Percentiles rank a stretch among this genome's conserved stretches.
Evolutionary conservation across 176 grass and related monocot genomes (phyloP).

Genomic region (Oryza glumipatula): DNA sequence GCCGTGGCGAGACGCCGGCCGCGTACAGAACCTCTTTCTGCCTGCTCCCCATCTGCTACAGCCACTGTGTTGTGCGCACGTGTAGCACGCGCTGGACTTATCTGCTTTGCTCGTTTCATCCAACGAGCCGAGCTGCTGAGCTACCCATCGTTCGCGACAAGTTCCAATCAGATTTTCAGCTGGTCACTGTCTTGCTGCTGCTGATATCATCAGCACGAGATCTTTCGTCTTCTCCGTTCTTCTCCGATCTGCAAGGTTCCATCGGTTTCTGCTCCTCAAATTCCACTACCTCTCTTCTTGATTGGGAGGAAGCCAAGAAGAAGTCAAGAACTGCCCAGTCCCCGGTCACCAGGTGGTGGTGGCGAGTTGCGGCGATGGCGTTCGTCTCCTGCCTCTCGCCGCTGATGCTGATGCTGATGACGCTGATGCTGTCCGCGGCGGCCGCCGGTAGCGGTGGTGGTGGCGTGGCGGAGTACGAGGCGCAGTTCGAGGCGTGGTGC

Average conservation of each 20-base stretch:
- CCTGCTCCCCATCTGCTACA: background rate
- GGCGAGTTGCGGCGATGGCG: background rate
- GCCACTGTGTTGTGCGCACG: conserved; percentile 12
- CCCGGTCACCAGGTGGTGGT: background rate
- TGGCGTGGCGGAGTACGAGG: conserved; percentile 38
- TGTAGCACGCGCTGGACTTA: conserved; percentile 3
- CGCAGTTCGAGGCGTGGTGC: conserved; percentile 78
- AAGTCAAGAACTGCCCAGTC: background rate
- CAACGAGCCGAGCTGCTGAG: background rate
- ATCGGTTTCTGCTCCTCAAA: conserved; percentile 8
- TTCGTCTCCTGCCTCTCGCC: conserved; percentile 17
- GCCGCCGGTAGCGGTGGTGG: background rate
- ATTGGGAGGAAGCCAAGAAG: background rate
- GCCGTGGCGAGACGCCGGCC: background rate
- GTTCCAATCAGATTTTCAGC: background rate
- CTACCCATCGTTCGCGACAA: background rate
- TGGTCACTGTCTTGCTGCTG: background rate
- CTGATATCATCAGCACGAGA: conserved; percentile 13
- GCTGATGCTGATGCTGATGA: background rate
- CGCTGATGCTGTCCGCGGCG: background rate
- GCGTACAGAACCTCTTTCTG: background rate
- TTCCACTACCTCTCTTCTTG: background rate
- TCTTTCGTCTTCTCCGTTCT: conserved; percentile 37
- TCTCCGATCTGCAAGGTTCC: background rate
- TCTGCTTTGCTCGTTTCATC: background rate